These are phyloP conservation scores for Boletus mariae DNA, from an alignment of 1,284 basidiomycete genomes.

Conservation along the genomic window DNA sequence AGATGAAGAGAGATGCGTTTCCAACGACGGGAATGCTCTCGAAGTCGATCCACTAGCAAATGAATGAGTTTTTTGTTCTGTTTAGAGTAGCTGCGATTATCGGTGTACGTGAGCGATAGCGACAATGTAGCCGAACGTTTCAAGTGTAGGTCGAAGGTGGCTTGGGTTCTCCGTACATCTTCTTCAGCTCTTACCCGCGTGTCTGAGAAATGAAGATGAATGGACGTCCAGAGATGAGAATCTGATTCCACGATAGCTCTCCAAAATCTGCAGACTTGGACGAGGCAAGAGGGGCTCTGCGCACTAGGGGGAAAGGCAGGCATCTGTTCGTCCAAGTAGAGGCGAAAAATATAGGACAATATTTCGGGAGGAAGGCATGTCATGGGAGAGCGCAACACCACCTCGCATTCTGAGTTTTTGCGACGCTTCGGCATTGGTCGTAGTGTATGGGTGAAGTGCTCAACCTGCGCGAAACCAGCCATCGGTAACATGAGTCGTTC, in stretches of 20 bases:
- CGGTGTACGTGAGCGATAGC: slow-evolving; percentile 16
- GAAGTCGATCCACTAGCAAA: too few species aligned
- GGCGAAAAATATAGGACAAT: neutral
- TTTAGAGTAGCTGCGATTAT: slow-evolving; percentile 5
- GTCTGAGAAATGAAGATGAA: slow-evolving; percentile 10
- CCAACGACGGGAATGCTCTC: too few species aligned
- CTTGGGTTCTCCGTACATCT: slow-evolving; percentile 2
- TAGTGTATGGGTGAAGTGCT: too few species aligned
- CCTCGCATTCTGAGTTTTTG: neutral
- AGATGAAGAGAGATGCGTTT: too few species aligned
- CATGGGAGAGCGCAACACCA: neutral
- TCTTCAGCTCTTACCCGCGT: neutral
- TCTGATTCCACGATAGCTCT: slow-evolving; percentile 8
- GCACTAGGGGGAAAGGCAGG: neutral
- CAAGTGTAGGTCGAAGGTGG: slow-evolving; percentile 6
- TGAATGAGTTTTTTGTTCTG: too few species aligned
- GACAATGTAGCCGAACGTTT: slow-evolving; percentile 14
- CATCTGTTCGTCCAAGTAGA: neutral
- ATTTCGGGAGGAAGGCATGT: neutral
- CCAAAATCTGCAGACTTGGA: slow-evolving; percentile 18
- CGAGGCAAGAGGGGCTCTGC: neutral
- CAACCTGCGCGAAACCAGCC: neutral
- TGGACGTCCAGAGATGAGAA: slow-evolving; percentile 15
- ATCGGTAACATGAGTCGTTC: neutral
- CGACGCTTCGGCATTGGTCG: too few species aligned